These are phyloP conservation scores for Gamarada debralockiae DNA, from an alignment of 495 filamentous ascomycete genomes.

Conservation along the genomic window DNA sequence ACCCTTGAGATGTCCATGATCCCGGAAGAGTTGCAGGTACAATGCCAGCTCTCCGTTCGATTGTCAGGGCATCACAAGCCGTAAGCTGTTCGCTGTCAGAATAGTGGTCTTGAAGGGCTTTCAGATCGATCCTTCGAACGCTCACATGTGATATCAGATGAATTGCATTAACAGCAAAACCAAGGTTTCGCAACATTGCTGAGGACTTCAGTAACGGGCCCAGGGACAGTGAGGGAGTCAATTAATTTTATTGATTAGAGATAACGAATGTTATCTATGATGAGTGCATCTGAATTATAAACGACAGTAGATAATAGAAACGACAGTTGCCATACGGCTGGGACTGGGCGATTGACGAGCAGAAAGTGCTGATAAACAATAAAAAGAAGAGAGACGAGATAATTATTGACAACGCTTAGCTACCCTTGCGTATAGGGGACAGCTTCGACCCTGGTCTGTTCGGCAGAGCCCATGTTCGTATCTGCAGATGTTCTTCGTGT, in stretches of 20 bases:
- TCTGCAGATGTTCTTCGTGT: too few species aligned
- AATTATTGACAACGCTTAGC: too few species aligned
- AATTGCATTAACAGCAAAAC: background rate
- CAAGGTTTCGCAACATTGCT: background rate
- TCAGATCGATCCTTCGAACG: background rate
- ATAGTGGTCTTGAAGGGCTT: background rate
- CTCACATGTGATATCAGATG: background rate
- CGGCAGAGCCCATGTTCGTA: too few species aligned
- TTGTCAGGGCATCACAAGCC: background rate
- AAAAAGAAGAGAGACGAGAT: background rate
- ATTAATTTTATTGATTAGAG: too few species aligned
- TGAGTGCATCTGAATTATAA: background rate
- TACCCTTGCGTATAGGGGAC: too few species aligned
- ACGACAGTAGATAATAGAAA: background rate
- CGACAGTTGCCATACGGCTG: background rate
- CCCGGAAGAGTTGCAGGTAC: conserved; percentile 12
- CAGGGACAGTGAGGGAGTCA: background rate
- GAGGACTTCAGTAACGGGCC: background rate
- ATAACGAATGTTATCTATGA: background rate
- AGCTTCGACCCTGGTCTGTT: too few species aligned
- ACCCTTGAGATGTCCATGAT: conserved; percentile 14
- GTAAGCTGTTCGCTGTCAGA: background rate
- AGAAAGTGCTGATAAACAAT: background rate
- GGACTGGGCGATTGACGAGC: background rate
- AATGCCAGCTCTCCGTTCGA: background rate